Evolutionary conservation across 495 filamentous ascomycete genomes (phyloP).

Genomic region (Xeromyces bisporus): DNA sequence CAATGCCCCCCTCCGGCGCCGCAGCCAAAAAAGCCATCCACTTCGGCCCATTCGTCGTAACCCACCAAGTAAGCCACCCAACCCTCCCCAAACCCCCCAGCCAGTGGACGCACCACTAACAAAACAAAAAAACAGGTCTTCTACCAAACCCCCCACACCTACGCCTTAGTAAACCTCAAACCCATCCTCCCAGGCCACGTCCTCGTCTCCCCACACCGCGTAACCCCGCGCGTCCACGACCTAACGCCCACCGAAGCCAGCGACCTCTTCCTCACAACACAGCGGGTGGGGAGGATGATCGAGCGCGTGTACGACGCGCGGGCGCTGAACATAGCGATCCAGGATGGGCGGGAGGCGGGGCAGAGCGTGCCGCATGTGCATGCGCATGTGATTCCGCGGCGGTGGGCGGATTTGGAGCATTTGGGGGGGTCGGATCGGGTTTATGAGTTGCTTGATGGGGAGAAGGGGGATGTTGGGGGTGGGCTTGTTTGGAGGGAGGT

Average conservation of each 20-base stretch:
- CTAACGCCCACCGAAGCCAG: conserved; percentile 55
- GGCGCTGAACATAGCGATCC: conserved; percentile 79
- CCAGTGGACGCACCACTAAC: neutral
- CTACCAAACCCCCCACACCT: conserved; percentile 58
- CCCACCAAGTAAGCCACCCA: conserved; percentile 19
- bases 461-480: conserved; percentile 68
- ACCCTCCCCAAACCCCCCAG: neutral
- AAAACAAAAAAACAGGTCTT: conserved; percentile 44
- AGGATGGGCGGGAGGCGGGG: conserved; percentile 76
- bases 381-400: conserved; percentile 79
- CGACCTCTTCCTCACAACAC: conserved; percentile 74
- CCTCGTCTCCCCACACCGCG: conserved; percentile 45
- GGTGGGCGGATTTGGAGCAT: conserved; percentile 34
- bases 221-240: conserved; percentile 57
- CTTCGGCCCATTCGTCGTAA: conserved; percentile 32
- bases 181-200: conserved; percentile 89
- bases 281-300: conserved; percentile 62
- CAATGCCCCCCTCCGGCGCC: conserved; percentile 12
- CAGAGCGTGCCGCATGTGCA: conserved; percentile 88
- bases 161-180: conserved; percentile 85
- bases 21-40: conserved; percentile 19
- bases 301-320: conserved; percentile 49
- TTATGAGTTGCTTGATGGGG: conserved; percentile 67
- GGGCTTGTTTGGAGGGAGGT: conserved; percentile 32
- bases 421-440: conserved; percentile 43